Evolutionary conservation across 192 early-diverging fungal genomes (phyloP), one percentile per base, ranked within the genome.

Genomic region (Mortierella hygrophila): DNA sequence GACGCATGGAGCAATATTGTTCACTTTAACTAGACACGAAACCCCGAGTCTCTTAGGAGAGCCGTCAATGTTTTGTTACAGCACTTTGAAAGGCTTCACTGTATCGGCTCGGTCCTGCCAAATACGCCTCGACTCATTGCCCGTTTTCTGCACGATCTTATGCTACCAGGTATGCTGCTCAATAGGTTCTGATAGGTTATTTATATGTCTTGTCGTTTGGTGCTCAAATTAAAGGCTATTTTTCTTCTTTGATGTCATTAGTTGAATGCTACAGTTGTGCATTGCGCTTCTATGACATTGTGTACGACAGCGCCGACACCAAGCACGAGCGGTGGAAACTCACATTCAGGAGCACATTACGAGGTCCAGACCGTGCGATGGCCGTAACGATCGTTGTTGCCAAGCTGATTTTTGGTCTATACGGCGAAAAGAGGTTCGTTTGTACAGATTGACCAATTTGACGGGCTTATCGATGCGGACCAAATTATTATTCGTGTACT

Each of bases 191-290:
- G 41, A 20, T 38, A 52, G 44, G 10, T 42, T 38, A 57, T 47
- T n/a, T n/a, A 13, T 44, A 13, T 76, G 1, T 21, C 11, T 26
- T 10, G 8, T 23, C 40, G 20, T 8, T 46, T 75, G 1, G 37
- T n/a, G 13, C 29, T 41, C 38, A 2, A 41, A 70, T 32, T 70
- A 41, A 70, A 40, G 32, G 3, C 0, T 41, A 32, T 49, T 46
- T 26, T 21, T 55, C 18, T 40, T 37, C 49, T 5, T 54, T 70
- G 54, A 0, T n/a, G 8, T 3, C 38, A 11, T 2, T 76, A 86
- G 84, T 86, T 44, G 84, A 86, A 38, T 47, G 80, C 41, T 81
- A 81, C 15, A 49, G 79, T 0, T 78, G 75, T 55, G 78, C 84
- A 3, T 21, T 81, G 37, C 47, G 74, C 10, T 32, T 84, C n/a